Conservation (phyloP, 2,329 filamentous ascomycete species). For the Aspergillus niger region DNA sequence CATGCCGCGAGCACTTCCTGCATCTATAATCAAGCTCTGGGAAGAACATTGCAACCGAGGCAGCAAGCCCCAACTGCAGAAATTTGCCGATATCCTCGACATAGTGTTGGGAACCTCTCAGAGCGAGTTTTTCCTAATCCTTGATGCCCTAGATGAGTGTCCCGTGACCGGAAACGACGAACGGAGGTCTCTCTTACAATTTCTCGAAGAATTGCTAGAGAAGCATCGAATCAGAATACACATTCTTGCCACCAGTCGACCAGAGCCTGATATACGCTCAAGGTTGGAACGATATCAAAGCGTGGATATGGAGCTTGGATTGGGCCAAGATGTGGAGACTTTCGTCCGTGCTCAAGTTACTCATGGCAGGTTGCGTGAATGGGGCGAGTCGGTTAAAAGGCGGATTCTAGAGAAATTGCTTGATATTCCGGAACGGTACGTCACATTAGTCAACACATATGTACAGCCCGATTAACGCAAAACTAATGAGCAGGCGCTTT, state of each 20-base stretch:
- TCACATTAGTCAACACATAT: no score
- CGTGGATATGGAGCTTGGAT: not conserved
- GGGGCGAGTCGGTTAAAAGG: not conserved
- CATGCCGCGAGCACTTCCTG: not conserved
- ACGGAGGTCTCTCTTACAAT: not conserved
- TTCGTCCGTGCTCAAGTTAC: slow-evolving; percentile 1
- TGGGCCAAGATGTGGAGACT: slow-evolving; percentile 2
- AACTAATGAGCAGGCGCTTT: slow-evolving; percentile 8
- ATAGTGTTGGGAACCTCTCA: not conserved
- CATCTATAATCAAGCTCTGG: not conserved
- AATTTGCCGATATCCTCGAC: not conserved
- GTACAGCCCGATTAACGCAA: no score
- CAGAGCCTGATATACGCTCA: slow-evolving; percentile 4
- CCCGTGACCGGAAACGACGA: not conserved
- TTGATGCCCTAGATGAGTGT: slow-evolving; percentile 11
- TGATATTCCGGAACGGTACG: slow-evolving; percentile 5
- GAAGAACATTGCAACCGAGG: not conserved
- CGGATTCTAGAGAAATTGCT: not conserved
- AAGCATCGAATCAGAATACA: not conserved
- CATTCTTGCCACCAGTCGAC: slow-evolving; percentile 5
- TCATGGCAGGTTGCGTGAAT: not conserved
- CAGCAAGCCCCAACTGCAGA: not conserved
- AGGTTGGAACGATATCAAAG: not conserved
- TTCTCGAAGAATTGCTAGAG: not conserved
- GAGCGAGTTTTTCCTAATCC: not conserved